Conservation (phyloP, 306 rosid species). For the Dryas octopetala region DNA sequence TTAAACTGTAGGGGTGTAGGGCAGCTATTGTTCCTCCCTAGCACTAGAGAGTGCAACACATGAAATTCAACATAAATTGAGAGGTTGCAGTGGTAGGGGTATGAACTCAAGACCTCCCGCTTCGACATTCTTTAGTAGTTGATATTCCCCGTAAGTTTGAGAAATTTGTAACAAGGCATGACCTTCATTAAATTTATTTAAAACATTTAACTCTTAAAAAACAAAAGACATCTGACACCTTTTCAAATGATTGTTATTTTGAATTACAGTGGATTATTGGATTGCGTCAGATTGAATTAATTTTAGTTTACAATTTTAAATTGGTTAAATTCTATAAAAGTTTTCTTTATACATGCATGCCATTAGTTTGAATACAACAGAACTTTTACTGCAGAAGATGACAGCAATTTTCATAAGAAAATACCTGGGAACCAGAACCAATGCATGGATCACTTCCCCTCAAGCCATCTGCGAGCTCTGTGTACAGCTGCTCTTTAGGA, state of each 20-base stretch:
- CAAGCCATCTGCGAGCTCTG: conserved; percentile 90
- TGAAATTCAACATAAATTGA: conserved; percentile 1
- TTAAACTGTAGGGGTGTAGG: not conserved
- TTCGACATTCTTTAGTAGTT: not conserved
- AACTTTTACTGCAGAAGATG: not conserved
- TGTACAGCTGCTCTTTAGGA: conserved; percentile 88
- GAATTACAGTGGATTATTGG: not conserved
- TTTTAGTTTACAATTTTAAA: no score
- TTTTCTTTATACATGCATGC: not conserved
- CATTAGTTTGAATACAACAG: not conserved
- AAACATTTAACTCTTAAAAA: no score
- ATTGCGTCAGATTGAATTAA: not conserved
- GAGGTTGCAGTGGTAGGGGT: conserved; percentile 2
- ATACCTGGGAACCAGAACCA: conserved; percentile 99
- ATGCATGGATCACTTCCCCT: conserved; percentile 82
- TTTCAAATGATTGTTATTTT: no score
- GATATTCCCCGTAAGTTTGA: no score
- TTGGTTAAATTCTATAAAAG: no score
- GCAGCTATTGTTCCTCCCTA: not conserved
- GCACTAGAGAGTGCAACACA: not conserved
- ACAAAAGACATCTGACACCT: no score
- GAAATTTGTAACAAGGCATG: no score
- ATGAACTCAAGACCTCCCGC: not conserved
- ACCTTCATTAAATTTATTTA: no score
- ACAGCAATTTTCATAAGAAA: conserved; percentile 26